Evolutionary conservation across 2,329 filamentous ascomycete genomes (phyloP).

Genomic region (Botrytis hyacinthi): DNA sequence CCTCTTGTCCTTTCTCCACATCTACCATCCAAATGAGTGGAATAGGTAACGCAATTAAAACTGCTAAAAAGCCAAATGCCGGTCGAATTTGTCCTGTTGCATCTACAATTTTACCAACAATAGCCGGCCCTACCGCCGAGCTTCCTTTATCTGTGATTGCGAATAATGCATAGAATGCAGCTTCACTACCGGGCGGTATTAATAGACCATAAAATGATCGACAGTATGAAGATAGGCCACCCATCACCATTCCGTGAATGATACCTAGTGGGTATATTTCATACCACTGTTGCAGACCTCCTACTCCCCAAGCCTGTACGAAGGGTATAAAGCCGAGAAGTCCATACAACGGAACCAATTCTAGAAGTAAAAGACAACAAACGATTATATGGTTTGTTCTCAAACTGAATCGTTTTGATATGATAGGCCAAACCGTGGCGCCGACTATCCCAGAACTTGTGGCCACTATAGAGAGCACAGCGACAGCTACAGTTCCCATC

Average conservation of each 20-base stretch:
- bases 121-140: constrained; percentile 87
- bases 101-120: constrained; percentile 92
- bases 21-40: constrained; percentile 83
- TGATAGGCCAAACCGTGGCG: constrained; percentile 82
- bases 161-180: constrained; percentile 77
- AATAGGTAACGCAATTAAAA: constrained; percentile 79
- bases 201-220: constrained; percentile 89
- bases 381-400: constrained; percentile 85
- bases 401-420: constrained; percentile 68
- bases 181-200: constrained; percentile 90
- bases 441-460: constrained; percentile 81
- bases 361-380: constrained; percentile 86
- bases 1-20: constrained; percentile 72
- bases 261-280: constrained; percentile 94
- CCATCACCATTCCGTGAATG: constrained; percentile 89
- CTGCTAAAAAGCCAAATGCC: constrained; percentile 88
- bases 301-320: constrained; percentile 68
- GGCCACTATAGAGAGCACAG: constrained; percentile 89
- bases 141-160: constrained; percentile 87
- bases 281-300: constrained; percentile 90
- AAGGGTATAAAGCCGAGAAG: constrained; percentile 83
- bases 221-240: constrained; percentile 90
- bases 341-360: constrained; percentile 89
- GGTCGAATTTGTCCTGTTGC: constrained; percentile 74
- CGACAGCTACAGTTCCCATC: constrained; percentile 85